Conservation (phyloP, 768 basidiomycete genomes). For the Lactarius deliciosus region DNA sequence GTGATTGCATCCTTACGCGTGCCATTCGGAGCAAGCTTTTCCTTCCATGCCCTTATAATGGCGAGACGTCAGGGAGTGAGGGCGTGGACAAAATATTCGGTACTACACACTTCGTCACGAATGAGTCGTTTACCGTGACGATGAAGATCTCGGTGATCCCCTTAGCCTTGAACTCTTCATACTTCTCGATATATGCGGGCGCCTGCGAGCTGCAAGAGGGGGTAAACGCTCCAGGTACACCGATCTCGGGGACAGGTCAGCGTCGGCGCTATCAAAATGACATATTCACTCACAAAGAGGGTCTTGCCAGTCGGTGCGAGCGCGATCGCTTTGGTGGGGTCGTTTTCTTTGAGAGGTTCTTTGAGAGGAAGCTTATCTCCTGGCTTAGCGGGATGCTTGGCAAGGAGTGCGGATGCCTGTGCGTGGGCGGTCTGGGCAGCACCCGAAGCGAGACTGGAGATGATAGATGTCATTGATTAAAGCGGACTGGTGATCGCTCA, state of each 20-base stretch:
- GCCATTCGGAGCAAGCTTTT: conserved; percentile 54
- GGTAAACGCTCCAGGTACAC: conserved; percentile 30
- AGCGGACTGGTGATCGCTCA: background rate
- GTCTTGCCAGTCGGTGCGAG: conserved; percentile 23
- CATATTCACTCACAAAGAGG: conserved; percentile 23
- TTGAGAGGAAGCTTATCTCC: conserved; percentile 28
- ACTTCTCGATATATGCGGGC: conserved; percentile 55
- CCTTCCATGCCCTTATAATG: conserved; percentile 56
- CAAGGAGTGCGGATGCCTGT: conserved; percentile 18
- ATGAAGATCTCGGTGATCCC: conserved; percentile 72
- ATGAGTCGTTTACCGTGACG: conserved; percentile 77
- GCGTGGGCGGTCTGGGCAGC: conserved; percentile 26
- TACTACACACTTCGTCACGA: conserved; percentile 44
- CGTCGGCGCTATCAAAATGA: background rate
- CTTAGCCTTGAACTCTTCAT: conserved; percentile 71
- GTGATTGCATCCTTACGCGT: conserved; percentile 43
- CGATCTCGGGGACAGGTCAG: conserved; percentile 14
- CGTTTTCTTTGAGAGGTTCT: conserved; percentile 24
- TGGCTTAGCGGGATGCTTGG: conserved; percentile 15
- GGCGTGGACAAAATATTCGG: background rate
- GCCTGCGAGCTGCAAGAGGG: conserved; percentile 28
- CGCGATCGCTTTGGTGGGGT: conserved; percentile 13
- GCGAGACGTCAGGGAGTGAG: background rate
- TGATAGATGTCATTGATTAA: conserved; percentile 18
- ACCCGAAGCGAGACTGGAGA: background rate